A percentile compares a stretch with the other conserved stretches of the same genome.
Conservation (phyloP, 2,329 filamentous ascomycete species). For the Cladosporium sp. region DNA sequence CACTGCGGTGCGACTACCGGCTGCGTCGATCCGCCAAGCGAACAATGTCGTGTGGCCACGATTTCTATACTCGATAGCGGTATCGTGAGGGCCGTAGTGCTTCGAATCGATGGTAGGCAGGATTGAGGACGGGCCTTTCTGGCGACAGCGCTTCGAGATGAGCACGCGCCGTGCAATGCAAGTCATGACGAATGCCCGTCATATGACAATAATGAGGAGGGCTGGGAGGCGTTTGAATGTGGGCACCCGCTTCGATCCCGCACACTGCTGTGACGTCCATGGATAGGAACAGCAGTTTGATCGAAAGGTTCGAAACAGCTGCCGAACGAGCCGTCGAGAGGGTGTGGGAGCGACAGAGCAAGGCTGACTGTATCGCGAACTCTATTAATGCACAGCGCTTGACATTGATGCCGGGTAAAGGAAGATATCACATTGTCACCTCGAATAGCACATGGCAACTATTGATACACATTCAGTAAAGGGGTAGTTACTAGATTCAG, state of each 20-base stretch:
- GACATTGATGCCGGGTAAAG: not conserved
- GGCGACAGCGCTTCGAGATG: not conserved
- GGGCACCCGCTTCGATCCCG: slow-evolving; percentile 8
- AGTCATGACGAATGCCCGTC: slow-evolving; percentile 10
- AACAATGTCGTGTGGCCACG: not conserved
- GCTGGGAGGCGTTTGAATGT: slow-evolving; percentile 11
- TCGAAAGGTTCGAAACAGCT: too few relatives aligned
- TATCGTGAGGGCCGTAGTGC: too few relatives aligned
- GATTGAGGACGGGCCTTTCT: not conserved
- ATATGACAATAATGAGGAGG: not conserved
- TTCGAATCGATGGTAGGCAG: not conserved
- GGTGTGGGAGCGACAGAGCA: not conserved
- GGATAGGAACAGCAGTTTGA: not conserved
- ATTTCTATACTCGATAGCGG: not conserved
- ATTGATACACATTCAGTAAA: not conserved
- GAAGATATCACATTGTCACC: not conserved
- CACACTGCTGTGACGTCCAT: not conserved
- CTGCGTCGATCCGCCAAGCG: slow-evolving; percentile 10
- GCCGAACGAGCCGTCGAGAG: too few relatives aligned
- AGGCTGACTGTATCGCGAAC: not conserved
- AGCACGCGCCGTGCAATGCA: not conserved
- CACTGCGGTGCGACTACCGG: slow-evolving; percentile 11
- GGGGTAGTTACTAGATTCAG: not conserved
- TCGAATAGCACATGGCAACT: not conserved
- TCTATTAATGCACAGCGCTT: not conserved